Evolutionary conservation across 1,284 basidiomycete genomes (phyloP), one percentile per base, ranked within the genome.

Genomic region (Heterobasidion parviporum): DNA sequence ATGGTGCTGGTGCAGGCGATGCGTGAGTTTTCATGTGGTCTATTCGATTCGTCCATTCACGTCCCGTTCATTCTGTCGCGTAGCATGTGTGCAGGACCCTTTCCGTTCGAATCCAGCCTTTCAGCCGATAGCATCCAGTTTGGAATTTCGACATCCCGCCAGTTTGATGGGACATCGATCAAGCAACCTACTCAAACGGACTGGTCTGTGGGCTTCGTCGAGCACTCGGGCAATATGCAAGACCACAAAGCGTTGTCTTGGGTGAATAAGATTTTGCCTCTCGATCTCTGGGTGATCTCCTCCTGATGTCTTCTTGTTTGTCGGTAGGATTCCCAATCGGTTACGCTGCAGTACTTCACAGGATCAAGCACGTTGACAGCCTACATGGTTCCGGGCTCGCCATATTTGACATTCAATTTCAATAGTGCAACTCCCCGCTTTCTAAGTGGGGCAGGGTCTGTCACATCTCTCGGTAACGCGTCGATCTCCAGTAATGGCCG

Each of bases 321-420:
- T 16, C n/a, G 16, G 8, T 38, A 71, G 69, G 70, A 71, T 56
- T 61, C 63, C 2, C 68, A 69, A 66, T 64, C 62, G 1, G 67
- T 71, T 50, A 70, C 68, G 0, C 57, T 70, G 18, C 67, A 71
- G 57, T 70, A 70, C 56, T 68, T 70, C 52, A 65, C 67, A 6
- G 62, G 65, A 1, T 59, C 63, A 12, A 67, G 64, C 51, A 67
- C 65, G 2, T 59, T 70, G 53, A 70, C 66, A 2, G 64, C 64
- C 51, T 70, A 67, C 48, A 59, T 70, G 48, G 65, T 70, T 1
- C 70, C 70, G 9, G 70, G 70, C 3, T 68, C 70, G 1, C 69
- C 69, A 3, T 71, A 70, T 46, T 62, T 71, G 50, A 69, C 69
- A 7, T 68, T 71, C 48, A 59, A 61, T 14, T 71, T 62, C 53